Evolutionary conservation across 805 yeast genomes (phyloP).

Genomic region (Candida palmyrensis): DNA sequence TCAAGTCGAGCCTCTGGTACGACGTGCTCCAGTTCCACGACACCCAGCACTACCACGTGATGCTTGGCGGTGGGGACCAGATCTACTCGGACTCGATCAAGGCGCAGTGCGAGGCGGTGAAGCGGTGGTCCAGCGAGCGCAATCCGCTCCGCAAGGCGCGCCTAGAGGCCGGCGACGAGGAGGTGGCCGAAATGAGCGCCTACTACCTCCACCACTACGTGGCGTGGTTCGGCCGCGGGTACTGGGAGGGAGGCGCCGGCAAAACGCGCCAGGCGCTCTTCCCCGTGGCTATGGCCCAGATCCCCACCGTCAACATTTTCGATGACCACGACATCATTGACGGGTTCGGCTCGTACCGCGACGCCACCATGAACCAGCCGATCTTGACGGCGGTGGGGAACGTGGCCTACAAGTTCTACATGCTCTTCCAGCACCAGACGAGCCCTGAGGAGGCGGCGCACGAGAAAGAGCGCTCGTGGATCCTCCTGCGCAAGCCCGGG

Average conservation of each 20-base stretch:
- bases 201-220: slow-evolving; percentile 73
- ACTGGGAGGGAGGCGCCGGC: slow-evolving; percentile 69
- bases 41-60: slow-evolving; percentile 69
- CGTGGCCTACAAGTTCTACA: slow-evolving; percentile 77
- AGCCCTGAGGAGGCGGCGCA: slow-evolving; percentile 38
- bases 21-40: slow-evolving; percentile 74
- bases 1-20: slow-evolving; percentile 77
- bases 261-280: slow-evolving; percentile 60
- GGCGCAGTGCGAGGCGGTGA: slow-evolving; percentile 46
- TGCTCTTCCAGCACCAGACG: slow-evolving; percentile 88
- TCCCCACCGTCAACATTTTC: slow-evolving; percentile 80
- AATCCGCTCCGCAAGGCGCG: slow-evolving; percentile 40
- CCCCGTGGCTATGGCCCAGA: slow-evolving; percentile 73
- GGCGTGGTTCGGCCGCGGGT: slow-evolving; percentile 88
- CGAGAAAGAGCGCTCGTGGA: slow-evolving; percentile 49
- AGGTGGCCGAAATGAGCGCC: slow-evolving; percentile 50
- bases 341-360: slow-evolving; percentile 87
- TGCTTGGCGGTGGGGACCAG: slow-evolving; percentile 98
- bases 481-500: slow-evolving; percentile 53
- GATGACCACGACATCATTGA: slow-evolving; percentile 98
- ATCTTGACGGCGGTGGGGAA: slow-evolving; percentile 71
- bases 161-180: slow-evolving; percentile 40
- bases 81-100: slow-evolving; percentile 83
- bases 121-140: slow-evolving; percentile 58
- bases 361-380: slow-evolving; percentile 65